phyloP scores from a whole-genome alignment of 2,329 filamentous ascomycete species.

The Phialophora macrospora region DNA sequence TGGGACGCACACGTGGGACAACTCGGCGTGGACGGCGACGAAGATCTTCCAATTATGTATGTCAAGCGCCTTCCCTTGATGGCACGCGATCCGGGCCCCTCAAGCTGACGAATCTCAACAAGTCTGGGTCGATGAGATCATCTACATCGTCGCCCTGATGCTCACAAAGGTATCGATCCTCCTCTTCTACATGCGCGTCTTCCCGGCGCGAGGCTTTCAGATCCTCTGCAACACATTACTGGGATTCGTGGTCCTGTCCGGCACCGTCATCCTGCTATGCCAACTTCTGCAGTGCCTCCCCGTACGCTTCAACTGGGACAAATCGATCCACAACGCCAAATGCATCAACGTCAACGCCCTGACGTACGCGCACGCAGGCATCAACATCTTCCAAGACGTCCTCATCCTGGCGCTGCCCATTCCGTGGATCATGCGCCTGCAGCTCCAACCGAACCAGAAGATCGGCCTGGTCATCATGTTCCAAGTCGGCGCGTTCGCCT shows the following conservation, averaged over 20 bases:
- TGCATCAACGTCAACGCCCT: slow-evolving; percentile 59
- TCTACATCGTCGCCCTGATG: slow-evolving; percentile 56
- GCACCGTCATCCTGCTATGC: slow-evolving; percentile 44
- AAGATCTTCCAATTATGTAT: slow-evolving; percentile 1
- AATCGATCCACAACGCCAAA: slow-evolving; percentile 51
- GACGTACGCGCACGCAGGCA: slow-evolving; percentile 57
- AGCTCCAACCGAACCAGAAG: slow-evolving; percentile 57
- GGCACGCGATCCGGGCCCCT: too few species aligned
- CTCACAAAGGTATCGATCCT: slow-evolving; percentile 59
- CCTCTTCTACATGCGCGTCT: slow-evolving; percentile 62
- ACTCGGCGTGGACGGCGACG: slow-evolving; percentile 2
- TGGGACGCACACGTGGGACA: slow-evolving; percentile 1
- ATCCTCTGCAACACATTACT: slow-evolving; percentile 46
- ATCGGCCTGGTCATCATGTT: slow-evolving; percentile 59
- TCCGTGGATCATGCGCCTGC: slow-evolving; percentile 52
- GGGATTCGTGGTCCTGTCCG: slow-evolving; percentile 49
- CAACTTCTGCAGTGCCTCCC: slow-evolving; percentile 54
- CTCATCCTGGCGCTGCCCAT: slow-evolving; percentile 60
- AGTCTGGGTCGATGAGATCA: slow-evolving; percentile 42
- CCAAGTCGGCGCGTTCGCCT: slow-evolving; percentile 50
- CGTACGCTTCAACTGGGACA: slow-evolving; percentile 51
- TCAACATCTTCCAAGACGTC: slow-evolving; percentile 59
- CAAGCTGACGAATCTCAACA: not conserved
- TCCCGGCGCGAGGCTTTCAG: slow-evolving; percentile 50
- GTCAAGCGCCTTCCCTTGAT: not conserved